Percentiles rank a stretch among this genome's conserved stretches.
Evolutionary conservation across 2,329 filamentous ascomycete genomes (phyloP).

Genomic region (Trichophyton schoenleinii): DNA sequence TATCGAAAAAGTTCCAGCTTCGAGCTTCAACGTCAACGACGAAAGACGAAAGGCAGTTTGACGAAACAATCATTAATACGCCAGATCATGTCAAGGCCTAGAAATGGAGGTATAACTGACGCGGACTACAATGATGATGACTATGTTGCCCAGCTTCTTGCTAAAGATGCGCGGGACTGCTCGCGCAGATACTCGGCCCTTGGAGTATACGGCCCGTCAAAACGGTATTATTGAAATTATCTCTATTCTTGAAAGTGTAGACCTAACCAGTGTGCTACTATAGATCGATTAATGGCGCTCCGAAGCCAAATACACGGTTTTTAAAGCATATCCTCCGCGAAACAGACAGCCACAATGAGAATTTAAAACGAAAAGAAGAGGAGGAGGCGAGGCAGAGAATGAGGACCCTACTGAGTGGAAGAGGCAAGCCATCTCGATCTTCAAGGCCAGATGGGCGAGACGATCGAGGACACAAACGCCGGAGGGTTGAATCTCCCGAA

Average conservation of each 20-base stretch:
- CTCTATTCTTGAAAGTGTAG: too few species aligned
- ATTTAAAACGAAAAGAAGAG: constrained; percentile 69
- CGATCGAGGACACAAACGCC: not conserved
- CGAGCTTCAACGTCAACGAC: too few species aligned
- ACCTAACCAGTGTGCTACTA: not conserved
- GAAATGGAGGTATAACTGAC: not conserved
- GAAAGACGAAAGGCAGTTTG: not conserved
- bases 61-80: not conserved
- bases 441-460: constrained; percentile 10
- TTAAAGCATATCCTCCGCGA: constrained; percentile 77
- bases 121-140: constrained; percentile 44
- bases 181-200: constrained; percentile 62
- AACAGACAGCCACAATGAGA: constrained; percentile 78
- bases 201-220: constrained; percentile 55
- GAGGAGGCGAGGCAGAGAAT: constrained; percentile 64
- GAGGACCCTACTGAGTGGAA: constrained; percentile 41
- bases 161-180: constrained; percentile 63
- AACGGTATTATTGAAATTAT: not conserved
- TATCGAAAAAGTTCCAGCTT: not conserved
- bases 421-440: constrained; percentile 28
- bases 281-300: constrained; percentile 53
- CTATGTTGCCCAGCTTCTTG: constrained; percentile 66
- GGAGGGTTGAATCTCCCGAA: constrained; percentile 9
- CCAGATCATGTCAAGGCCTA: constrained; percentile 7
- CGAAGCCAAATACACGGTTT: constrained; percentile 86